These are phyloP conservation scores for Mercurialis annua DNA, from an alignment of 345 rosid genomes.

Conservation along the genomic window DNA sequence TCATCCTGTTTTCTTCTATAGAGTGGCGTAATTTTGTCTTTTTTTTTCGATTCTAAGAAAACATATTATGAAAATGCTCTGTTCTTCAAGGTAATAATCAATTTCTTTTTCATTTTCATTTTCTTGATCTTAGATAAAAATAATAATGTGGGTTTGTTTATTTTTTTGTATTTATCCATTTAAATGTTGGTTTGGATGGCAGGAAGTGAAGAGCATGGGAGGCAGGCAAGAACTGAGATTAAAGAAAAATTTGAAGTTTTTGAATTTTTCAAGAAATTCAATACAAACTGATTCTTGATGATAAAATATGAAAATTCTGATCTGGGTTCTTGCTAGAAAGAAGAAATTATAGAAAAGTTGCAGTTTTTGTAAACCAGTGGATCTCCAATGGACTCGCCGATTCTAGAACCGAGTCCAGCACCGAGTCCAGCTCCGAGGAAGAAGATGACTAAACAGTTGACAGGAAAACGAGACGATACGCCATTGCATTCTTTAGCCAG, in stretches of 20 bases:
- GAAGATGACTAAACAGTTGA: constrained; percentile 84
- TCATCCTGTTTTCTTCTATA: not conserved
- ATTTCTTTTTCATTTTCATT: not conserved
- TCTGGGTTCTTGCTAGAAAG: constrained; percentile 36
- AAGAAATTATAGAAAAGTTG: constrained; percentile 11
- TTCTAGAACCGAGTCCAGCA: constrained; percentile 13
- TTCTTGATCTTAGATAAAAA: not conserved
- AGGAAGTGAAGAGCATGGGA: constrained; percentile 11
- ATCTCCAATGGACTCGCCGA: constrained; percentile 29
- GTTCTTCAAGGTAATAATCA: constrained; percentile 32
- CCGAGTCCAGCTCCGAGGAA: constrained; percentile 34
- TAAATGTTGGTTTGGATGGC: constrained; percentile 14
- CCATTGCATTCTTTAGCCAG: constrained; percentile 76
- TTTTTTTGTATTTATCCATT: not conserved
- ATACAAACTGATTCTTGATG: constrained; percentile 2
- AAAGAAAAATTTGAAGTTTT: constrained; percentile 8
- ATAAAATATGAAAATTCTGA: constrained; percentile 32
- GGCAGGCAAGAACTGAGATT: constrained; percentile 20
- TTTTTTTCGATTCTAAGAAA: constrained; percentile 28
- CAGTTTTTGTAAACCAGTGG: constrained; percentile 5
- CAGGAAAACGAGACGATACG: constrained; percentile 80
- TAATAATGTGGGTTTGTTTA: constrained; percentile 8
- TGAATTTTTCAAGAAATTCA: constrained; percentile 3
- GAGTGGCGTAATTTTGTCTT: constrained; percentile 24
- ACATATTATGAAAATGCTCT: constrained; percentile 19